Percentiles rank a stretch among this genome's conserved stretches.
Evolutionary conservation across 441 rosid genomes (phyloP).

Genomic region (Metrosideros polymorpha): DNA sequence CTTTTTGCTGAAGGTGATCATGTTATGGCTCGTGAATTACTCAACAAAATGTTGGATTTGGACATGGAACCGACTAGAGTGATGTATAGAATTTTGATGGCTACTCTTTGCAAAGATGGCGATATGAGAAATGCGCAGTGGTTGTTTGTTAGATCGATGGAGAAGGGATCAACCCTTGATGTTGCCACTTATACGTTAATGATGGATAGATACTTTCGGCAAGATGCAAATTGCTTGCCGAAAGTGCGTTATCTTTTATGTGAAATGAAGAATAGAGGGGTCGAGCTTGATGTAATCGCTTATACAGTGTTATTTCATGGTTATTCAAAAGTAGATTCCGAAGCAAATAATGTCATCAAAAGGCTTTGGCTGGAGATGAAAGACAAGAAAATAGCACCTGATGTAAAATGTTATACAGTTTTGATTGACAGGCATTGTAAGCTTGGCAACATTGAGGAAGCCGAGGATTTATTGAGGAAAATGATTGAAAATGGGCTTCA

Average conservation of each 20-base stretch:
- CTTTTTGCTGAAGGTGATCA: conserved; percentile 31
- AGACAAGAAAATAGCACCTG: conserved; percentile 24
- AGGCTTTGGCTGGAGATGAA: conserved; percentile 27
- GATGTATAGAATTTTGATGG: conserved; percentile 43
- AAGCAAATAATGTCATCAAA: neutral
- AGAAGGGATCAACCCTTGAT: conserved; percentile 33
- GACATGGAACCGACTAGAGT: conserved; percentile 25
- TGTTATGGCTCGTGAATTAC: conserved; percentile 23
- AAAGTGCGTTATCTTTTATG: conserved; percentile 34
- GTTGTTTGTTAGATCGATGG: conserved; percentile 25
- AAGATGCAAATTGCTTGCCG: conserved; percentile 19
- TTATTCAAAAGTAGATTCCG: conserved; percentile 13
- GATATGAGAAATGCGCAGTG: conserved; percentile 29
- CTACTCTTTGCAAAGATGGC: conserved; percentile 28
- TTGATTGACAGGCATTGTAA: conserved; percentile 36
- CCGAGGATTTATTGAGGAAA: conserved; percentile 23
- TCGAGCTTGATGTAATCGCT: conserved; percentile 43
- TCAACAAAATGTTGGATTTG: conserved; percentile 29
- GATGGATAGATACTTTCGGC: conserved; percentile 57
- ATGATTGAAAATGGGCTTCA: conserved; percentile 44
- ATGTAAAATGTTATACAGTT: conserved; percentile 36
- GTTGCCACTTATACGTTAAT: conserved; percentile 47
- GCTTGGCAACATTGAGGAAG: conserved; percentile 23
- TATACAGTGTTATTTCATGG: conserved; percentile 51
- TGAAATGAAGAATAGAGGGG: conserved; percentile 48